Evolutionary conservation across 2,329 filamentous ascomycete species (phyloP).

Genomic region (Gaeumannomyces sp.): DNA sequence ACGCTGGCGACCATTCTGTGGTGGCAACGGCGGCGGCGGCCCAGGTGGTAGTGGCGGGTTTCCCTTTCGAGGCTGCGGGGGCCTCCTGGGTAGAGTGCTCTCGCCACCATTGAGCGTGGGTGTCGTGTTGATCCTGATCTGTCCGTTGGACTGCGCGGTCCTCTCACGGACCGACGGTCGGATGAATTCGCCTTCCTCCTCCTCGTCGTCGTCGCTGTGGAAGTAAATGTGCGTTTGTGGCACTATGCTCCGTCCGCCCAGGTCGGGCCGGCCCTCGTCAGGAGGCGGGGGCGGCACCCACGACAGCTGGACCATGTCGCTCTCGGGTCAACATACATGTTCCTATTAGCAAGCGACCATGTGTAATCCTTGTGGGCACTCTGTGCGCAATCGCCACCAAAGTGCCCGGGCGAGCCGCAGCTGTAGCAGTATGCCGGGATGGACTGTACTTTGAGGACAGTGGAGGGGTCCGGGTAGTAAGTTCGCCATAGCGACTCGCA

Average conservation of each 20-base stretch:
- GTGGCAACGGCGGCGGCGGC: constrained; percentile 5
- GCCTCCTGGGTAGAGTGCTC: background rate
- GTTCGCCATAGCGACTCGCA: constrained; percentile 58
- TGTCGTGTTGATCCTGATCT: constrained; percentile 4
- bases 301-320: constrained; percentile 31
- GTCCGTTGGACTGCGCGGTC: background rate
- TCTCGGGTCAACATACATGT: constrained; percentile 43
- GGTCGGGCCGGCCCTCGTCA: constrained; percentile 14
- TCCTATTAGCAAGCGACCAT: constrained; percentile 45
- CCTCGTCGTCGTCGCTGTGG: constrained; percentile 21
- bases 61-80: background rate
- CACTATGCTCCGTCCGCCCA: constrained; percentile 24
- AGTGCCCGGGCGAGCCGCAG: constrained; percentile 51
- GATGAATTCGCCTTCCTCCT: constrained; percentile 8
- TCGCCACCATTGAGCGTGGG: background rate
- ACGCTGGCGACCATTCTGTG: background rate
- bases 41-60: constrained; percentile 7
- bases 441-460: constrained; percentile 40
- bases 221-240: constrained; percentile 35
- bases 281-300: constrained; percentile 14
- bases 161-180: background rate
- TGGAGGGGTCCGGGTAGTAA: constrained; percentile 35
- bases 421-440: constrained; percentile 49
- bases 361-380: constrained; percentile 31
- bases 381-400: constrained; percentile 47